Percentiles rank a stretch among this genome's conserved stretches.
Evolutionary conservation across 2,329 filamentous ascomycete genomes (phyloP).

Genomic region (Curvularia lunata): DNA sequence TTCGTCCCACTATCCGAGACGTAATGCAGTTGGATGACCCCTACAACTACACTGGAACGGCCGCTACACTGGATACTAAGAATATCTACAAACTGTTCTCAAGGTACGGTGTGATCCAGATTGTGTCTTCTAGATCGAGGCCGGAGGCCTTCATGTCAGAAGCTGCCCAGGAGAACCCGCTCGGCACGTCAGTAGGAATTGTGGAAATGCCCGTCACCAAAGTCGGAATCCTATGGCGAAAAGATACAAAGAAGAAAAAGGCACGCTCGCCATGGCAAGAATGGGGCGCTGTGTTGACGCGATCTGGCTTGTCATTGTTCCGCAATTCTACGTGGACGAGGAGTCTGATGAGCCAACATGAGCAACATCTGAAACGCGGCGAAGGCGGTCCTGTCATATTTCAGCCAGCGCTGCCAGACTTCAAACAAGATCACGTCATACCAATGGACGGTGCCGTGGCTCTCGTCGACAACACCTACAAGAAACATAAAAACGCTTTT

Average conservation of each 20-base stretch:
- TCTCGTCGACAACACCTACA: constrained; percentile 83
- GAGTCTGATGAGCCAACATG: constrained; percentile 85
- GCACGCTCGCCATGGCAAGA: constrained; percentile 97
- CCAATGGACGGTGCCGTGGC: constrained; percentile 93
- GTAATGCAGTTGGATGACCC: constrained; percentile 90
- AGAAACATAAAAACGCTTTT: constrained; percentile 95
- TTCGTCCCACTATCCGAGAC: constrained; percentile 88
- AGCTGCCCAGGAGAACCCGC: constrained; percentile 80
- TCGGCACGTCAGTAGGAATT: constrained; percentile 81
- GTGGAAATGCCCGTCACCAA: constrained; percentile 98
- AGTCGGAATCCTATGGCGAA: constrained; percentile 92
- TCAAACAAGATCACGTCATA: constrained; percentile 92
- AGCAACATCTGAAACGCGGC: constrained; percentile 78
- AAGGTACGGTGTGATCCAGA: constrained; percentile 89
- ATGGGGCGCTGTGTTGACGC: constrained; percentile 95
- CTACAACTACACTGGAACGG: constrained; percentile 84
- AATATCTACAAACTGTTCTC: constrained; percentile 89
- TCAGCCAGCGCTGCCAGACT: constrained; percentile 85
- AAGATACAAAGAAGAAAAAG: constrained; percentile 92
- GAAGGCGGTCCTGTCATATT: constrained; percentile 83
- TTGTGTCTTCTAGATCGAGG: constrained; percentile 89
- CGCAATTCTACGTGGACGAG: constrained; percentile 93
- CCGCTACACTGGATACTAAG: constrained; percentile 75
- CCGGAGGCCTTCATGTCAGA: constrained; percentile 95
- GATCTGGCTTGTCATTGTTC: constrained; percentile 97